Evolutionary conservation across 352 stramenopile genomes (phyloP).

Genomic region (Pythium phragmitis): DNA sequence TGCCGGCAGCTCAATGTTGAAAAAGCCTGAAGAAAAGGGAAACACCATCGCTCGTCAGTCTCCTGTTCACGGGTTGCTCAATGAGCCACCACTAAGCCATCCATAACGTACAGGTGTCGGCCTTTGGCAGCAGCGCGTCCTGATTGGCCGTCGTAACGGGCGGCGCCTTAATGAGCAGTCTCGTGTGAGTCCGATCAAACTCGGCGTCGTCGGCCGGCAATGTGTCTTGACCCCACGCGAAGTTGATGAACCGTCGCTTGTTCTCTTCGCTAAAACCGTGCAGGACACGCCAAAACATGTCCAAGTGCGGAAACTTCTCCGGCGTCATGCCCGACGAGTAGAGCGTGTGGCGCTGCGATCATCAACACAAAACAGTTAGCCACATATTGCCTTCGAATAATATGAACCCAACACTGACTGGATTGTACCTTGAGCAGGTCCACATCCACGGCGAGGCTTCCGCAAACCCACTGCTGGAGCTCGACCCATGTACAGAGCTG

Average conservation of each 20-base stretch:
- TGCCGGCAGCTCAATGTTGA: conserved; percentile 80
- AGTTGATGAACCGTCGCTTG: conserved; percentile 83
- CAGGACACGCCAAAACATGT: conserved; percentile 77
- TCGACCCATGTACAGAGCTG: conserved; percentile 79
- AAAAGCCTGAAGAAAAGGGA: conserved; percentile 43
- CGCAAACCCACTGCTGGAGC: conserved; percentile 78
- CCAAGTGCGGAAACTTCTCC: conserved; percentile 67
- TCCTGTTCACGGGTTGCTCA: neutral
- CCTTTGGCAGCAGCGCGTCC: conserved; percentile 66
- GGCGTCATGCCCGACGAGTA: conserved; percentile 79
- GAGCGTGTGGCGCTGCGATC: conserved; percentile 55
- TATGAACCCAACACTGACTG: neutral
- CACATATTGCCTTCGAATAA: neutral
- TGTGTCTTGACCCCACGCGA: conserved; percentile 82
- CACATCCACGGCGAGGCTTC: conserved; percentile 73
- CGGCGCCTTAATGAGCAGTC: conserved; percentile 70
- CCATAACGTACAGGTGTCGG: conserved; percentile 60
- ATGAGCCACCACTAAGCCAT: neutral
- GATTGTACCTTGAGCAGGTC: conserved; percentile 62
- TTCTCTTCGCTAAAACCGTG: conserved; percentile 64
- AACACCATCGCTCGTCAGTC: neutral
- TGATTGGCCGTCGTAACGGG: conserved; percentile 36
- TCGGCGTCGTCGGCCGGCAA: conserved; percentile 74
- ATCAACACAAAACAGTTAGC: conserved; percentile 7
- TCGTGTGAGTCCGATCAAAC: conserved; percentile 75